Conservation (phyloP, 306 rosid genomes). For the Ormosia emarginata region DNA sequence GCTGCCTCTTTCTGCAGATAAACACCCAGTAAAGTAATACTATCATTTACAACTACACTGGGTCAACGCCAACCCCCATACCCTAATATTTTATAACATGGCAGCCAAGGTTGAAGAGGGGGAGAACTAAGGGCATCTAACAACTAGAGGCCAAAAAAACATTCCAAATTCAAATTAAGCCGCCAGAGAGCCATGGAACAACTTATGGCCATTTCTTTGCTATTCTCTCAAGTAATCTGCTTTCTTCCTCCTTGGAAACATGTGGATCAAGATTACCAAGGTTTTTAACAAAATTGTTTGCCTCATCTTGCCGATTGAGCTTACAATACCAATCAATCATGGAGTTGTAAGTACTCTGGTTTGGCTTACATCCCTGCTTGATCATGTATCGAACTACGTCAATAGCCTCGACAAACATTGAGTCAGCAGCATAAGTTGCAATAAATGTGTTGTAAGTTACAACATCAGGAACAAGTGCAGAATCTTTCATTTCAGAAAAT, state of each 20-base stretch:
- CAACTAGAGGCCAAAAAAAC: background rate
- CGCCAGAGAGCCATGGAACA: conserved; percentile 5
- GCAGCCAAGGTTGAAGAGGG: background rate
- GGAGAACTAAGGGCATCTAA: background rate
- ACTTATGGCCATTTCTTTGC: conserved; percentile 50
- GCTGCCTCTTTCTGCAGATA: conserved; percentile 13
- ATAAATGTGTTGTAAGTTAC: conserved; percentile 82
- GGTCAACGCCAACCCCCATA: conserved; percentile 14
- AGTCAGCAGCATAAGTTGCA: conserved; percentile 72
- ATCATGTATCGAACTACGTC: conserved; percentile 83
- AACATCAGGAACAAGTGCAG: conserved; percentile 71
- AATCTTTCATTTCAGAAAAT: conserved; percentile 69
- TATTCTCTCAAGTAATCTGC: conserved; percentile 62
- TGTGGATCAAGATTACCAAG: conserved; percentile 63
- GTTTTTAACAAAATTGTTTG: conserved; percentile 51
- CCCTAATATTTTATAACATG: conserved; percentile 17
- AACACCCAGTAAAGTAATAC: background rate
- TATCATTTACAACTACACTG: background rate
- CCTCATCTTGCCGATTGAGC: conserved; percentile 62
- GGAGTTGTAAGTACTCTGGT: conserved; percentile 76
- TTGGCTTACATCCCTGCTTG: conserved; percentile 79
- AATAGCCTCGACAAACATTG: conserved; percentile 72
- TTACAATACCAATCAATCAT: conserved; percentile 79
- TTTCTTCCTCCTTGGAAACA: conserved; percentile 44
- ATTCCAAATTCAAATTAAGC: conserved; percentile 21